Evolutionary conservation across 192 early-diverging fungal genomes (phyloP), one percentile per base, ranked within the genome.

Genomic region (Backusella liffmaniae): DNA sequence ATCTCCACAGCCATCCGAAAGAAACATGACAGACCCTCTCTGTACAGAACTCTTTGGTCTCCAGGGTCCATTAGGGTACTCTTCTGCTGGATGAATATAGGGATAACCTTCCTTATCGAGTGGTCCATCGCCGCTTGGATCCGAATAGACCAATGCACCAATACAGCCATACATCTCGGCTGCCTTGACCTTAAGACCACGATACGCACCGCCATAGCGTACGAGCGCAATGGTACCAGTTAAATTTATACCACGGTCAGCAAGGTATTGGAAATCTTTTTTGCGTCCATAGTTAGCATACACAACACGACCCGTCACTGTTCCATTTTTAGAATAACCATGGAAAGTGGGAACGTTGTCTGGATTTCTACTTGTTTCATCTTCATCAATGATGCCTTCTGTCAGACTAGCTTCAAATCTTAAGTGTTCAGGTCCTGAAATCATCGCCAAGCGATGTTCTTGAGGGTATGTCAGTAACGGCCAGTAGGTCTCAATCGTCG

Each of bases 241-340:
- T 10, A 91, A 62, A 41, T 76, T 76, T 26, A 92, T 79, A 5
- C 88, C 87, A 36, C 70, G 73, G 5, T 67, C 70, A 35, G 62
- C 66, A 18, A 92, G 82, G 5, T 70, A 80, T 34, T 74, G 69
- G 69, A 90, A 91, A 80, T 92, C 91, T 68, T 85, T 80, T 16
- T 74, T 49, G n/a, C 79, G 70, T 73, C 91, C 90, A 73, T 90
- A 92, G 77, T 91, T 90, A 9, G 90, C 91, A 77, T 92, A 92
- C 1, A 92, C 85, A 4, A 92, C 73, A 67, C 76, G 82, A 1
- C 85, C 88, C 9, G 87, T 88, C 18, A 87, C 86, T 21, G 87
- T 87, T 21, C 89, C 90, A 32, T 85, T 82, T 18, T 85, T 86
- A 21, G 89, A 85, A 73, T 87, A 88, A 35, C 75, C 90, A 68